Evolutionary conservation across 176 grass and related monocot genomes (phyloP), one percentile per base, ranked within the genome.

Genomic region (Rhynchospora pubera): DNA sequence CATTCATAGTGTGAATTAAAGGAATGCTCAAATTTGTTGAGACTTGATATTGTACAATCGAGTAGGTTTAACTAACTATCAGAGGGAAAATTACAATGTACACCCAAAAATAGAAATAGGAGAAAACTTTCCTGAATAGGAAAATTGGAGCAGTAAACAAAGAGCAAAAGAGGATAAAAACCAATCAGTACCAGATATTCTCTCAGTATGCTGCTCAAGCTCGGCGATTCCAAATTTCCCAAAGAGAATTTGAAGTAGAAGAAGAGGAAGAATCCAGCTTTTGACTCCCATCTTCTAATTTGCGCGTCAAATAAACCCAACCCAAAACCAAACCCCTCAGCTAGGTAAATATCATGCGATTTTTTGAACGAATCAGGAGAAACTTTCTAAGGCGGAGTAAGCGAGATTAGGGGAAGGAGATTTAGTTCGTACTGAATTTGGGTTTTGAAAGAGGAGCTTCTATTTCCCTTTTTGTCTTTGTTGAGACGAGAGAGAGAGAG

Each of bases 121-220:
- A 46, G 12, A 81, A 39, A 82, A 65, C 22, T 48, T 46, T 28
- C 59, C 45, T 42, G 30, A 51, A 53, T 24, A n/a, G 79, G 57
- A 47, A 62, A 62, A 3, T 62, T n/a, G 9, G 51, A 47, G 44
- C 24, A 57, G 9, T 63, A 62, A 82, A 24, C 8, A 74, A 24
- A 82, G 1, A 34, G 62, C 12, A 65, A 67, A 82, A 82, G 45
- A 23, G 58, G 62, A 82, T 44, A 64, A 52, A 66, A 18, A 9
- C 18, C 48, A 73, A 6, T 5, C 15, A 30, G 24, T 82, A 82
- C 79, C 79, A 53, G 60, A 66, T 66, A 82, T 82, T 48, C 79
- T 82, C 47, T 82, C 79, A 65, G 79, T 82, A 66, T 67, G 65
- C 13, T 82, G 79, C 61, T 67, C 79, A 67, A 82, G 59, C 43